Evolutionary conservation across 805 yeast genomes (phyloP).

Genomic region (Danielia reshetovae): DNA sequence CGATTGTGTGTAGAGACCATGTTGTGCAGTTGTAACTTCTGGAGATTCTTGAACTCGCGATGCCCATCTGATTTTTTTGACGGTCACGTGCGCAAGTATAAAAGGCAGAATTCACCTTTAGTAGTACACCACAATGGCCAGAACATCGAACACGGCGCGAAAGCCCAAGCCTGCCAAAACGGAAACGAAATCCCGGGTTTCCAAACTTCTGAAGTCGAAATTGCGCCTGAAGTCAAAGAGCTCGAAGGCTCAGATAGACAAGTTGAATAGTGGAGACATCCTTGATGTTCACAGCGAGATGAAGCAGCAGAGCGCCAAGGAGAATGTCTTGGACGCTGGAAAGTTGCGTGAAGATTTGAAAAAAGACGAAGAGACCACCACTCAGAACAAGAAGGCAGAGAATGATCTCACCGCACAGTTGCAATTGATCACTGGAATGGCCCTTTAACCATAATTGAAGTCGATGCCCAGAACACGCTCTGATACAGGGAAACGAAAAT

Average conservation of each 20-base stretch:
- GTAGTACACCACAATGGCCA: background rate
- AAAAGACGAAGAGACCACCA: slow-evolving; percentile 30
- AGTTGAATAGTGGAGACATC: slow-evolving; percentile 29
- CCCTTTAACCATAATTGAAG: slow-evolving; percentile 19
- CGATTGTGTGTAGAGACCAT: slow-evolving; percentile 93
- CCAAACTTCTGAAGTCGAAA: slow-evolving; percentile 9
- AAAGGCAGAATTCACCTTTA: background rate
- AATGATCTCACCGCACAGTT: slow-evolving; percentile 42
- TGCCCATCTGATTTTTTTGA: slow-evolving; percentile 4
- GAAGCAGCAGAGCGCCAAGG: slow-evolving; percentile 10
- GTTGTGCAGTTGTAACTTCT: slow-evolving; percentile 4
- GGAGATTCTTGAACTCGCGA: background rate
- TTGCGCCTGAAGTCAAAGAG: slow-evolving; percentile 22
- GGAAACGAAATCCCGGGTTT: background rate
- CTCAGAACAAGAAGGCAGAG: slow-evolving; percentile 30
- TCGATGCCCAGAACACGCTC: too few relatives aligned
- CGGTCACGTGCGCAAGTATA: background rate
- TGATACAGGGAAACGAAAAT: too few relatives aligned
- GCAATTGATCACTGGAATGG: slow-evolving; percentile 46
- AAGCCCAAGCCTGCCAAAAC: slow-evolving; percentile 2
- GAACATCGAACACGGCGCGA: slow-evolving; percentile 1
- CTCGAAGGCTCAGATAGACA: slow-evolving; percentile 30
- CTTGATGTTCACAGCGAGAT: slow-evolving; percentile 17
- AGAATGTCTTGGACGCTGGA: slow-evolving; percentile 33
- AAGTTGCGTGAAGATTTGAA: slow-evolving; percentile 35